phyloP scores from a whole-genome alignment of 2,329 filamentous ascomycete species.

The Aspergillus ruber region DNA sequence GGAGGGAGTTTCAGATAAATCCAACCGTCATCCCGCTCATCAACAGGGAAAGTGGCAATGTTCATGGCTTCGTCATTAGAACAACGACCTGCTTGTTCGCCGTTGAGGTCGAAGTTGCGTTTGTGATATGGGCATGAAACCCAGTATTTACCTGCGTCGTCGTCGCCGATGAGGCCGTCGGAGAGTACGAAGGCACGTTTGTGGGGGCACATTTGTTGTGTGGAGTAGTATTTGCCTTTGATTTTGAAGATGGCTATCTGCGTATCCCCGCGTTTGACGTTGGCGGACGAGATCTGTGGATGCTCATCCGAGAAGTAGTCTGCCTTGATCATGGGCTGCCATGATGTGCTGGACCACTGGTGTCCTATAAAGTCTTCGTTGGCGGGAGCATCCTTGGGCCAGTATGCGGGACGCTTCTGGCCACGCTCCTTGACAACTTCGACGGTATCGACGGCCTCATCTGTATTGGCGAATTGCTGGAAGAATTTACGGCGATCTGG shows the following conservation, averaged over 20 bases:
- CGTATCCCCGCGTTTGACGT: constrained; percentile 79
- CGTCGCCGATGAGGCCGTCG: constrained; percentile 70
- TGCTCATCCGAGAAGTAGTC: constrained; percentile 63
- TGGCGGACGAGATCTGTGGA: constrained; percentile 63
- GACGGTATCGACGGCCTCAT: constrained; percentile 61
- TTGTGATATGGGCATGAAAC: constrained; percentile 86
- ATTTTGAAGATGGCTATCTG: constrained; percentile 84
- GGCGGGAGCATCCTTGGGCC: constrained; percentile 59
- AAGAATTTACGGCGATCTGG: constrained; percentile 65
- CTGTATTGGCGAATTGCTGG: constrained; percentile 76
- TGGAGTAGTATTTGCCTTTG: constrained; percentile 71
- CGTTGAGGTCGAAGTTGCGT: constrained; percentile 73
- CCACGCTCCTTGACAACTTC: constrained; percentile 66
- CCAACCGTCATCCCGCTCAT: constrained; percentile 68
- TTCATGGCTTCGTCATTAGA: constrained; percentile 67
- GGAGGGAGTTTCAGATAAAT: constrained; percentile 76
- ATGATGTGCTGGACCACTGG: constrained; percentile 60
- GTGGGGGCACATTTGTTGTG: constrained; percentile 93
- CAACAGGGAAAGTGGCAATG: constrained; percentile 74
- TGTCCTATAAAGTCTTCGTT: constrained; percentile 66
- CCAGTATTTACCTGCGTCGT: constrained; percentile 61
- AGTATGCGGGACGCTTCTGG: constrained; percentile 69
- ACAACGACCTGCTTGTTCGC: constrained; percentile 61
- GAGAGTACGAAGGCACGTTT: constrained; percentile 85
- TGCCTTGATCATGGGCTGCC: constrained; percentile 73